Base-by-base conservation (phyloP, 352 stramenopile genomes). In the Globisporangium iwayamae region DNA sequence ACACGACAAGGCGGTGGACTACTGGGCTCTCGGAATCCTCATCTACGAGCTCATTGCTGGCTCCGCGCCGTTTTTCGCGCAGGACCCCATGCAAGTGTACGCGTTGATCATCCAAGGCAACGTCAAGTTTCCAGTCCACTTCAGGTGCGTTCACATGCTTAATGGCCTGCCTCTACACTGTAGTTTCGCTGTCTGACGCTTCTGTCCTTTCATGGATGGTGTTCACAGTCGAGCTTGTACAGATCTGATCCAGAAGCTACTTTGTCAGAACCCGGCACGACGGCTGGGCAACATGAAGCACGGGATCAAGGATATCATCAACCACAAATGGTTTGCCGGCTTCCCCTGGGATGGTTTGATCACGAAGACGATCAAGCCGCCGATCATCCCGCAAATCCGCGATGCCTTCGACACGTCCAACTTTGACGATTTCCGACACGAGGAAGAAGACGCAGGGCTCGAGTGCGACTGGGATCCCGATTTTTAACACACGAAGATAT, bases 51-150 rank as follows among this genome's bases (percentile, higher is more conserved):
- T 98, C 54, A 81, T 97, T 52, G 83, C 81, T 13, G 91, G 91
- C 20, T 81, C 72, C 0, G 85, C 90, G 11, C 91, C 91, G 16
- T 98, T 97, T 62, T 97, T 89, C 59, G 91, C 91, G 20, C 81
- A 97, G 56, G 91, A 95, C 28, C 86, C 89, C 14, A 96, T 98
- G 75, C 87, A 95, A 53, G 93, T 97, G 60, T 98, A 98, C 70
- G 87, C 92, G 50, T 80, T 96, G 47, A 96, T 97, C 60, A 85
- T 97, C 56, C 82, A 91, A 51, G 89, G 86, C 43, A 89, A 86
- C 56, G 75, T 97, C 56, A 91, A 96, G 20, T 94, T 96, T 47
- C 91, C 91, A 9, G 67, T 71, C 11, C 78, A 90, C 63, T 85
- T 98, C 59, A 81, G 81, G 84, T 93, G 72, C 50, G 73, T 67